Conservation (phyloP, 2,329 filamentous ascomycete genomes). For the Penicillium crustosum region DNA sequence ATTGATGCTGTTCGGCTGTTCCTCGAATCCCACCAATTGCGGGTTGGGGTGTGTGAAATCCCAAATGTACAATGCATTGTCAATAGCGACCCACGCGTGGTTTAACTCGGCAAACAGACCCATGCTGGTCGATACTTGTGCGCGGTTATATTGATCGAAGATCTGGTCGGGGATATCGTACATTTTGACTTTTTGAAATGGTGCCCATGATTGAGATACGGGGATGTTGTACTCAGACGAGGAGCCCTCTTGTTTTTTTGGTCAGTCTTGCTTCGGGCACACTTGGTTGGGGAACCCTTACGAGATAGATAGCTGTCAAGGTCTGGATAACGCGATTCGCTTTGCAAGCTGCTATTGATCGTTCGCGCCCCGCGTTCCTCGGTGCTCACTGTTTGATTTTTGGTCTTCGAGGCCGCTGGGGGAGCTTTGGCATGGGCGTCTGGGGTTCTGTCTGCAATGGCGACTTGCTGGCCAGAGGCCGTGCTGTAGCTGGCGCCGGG, state of each 20-base stretch:
- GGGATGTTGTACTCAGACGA: conserved; percentile 90
- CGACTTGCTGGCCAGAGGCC: neutral
- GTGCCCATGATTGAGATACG: conserved; percentile 68
- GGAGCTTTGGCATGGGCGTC: conserved; percentile 36
- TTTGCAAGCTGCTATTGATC: conserved; percentile 74
- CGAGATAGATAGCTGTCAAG: conserved; percentile 86
- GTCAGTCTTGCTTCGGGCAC: neutral
- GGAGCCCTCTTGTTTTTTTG: conserved; percentile 65
- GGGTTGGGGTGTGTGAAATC: conserved; percentile 93
- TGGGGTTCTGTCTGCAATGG: conserved; percentile 21
- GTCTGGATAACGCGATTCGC: conserved; percentile 80
- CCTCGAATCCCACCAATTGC: conserved; percentile 87
- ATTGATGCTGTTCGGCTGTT: conserved; percentile 82
- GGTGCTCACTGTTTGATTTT: conserved; percentile 60
- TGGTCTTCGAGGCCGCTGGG: conserved; percentile 43
- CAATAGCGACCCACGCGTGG: conserved; percentile 93
- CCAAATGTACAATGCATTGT: conserved; percentile 96
- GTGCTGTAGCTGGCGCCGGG: conserved; percentile 28
- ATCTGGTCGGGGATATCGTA: conserved; percentile 90
- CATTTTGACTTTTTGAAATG: conserved; percentile 82
- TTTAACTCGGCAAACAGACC: conserved; percentile 92
- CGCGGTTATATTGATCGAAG: conserved; percentile 86
- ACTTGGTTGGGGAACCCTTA: conserved; percentile 55
- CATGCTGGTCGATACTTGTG: conserved; percentile 87
- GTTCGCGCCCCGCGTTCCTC: conserved; percentile 78